Evolutionary conservation across 306 rosid species (phyloP).

Genomic region (Calophaca sinica): DNA sequence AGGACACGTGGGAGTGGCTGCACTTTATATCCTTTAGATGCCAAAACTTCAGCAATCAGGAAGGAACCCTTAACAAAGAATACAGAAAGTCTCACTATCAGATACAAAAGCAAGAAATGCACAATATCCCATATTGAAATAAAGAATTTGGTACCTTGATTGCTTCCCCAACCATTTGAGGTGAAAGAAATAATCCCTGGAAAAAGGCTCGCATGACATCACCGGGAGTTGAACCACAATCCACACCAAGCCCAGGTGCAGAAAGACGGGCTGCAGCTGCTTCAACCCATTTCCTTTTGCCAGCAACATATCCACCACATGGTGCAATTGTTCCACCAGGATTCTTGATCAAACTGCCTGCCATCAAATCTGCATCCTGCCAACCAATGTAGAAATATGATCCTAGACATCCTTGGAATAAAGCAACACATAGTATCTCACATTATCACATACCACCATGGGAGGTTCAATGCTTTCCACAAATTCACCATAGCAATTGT

Average conservation of each 20-base stretch:
- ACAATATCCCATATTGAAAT: slow-evolving; percentile 13
- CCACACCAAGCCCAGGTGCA: slow-evolving; percentile 91
- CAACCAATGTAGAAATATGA: slow-evolving; percentile 35
- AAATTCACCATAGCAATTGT: slow-evolving; percentile 96
- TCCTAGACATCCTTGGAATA: slow-evolving; percentile 41
- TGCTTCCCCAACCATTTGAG: slow-evolving; percentile 99
- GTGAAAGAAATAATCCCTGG: slow-evolving; percentile 95
- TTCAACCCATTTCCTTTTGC: slow-evolving; percentile 72
- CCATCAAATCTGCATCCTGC: slow-evolving; percentile 95
- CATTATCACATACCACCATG: slow-evolving; percentile 68
- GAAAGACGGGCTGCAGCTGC: slow-evolving; percentile 96
- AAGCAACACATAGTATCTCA: slow-evolving; percentile 36
- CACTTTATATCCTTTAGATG: slow-evolving; percentile 80
- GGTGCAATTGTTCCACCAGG: slow-evolving; percentile 97
- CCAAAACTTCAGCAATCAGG: slow-evolving; percentile 88
- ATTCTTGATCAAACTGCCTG: slow-evolving; percentile 93
- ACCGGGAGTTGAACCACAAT: slow-evolving; percentile 92
- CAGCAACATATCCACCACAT: slow-evolving; percentile 95
- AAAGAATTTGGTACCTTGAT: slow-evolving; percentile 69
- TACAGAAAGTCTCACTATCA: slow-evolving; percentile 35
- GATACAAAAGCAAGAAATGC: slow-evolving; percentile 34
- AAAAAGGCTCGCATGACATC: slow-evolving; percentile 86
- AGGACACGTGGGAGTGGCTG: slow-evolving; percentile 85
- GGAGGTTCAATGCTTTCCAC: slow-evolving; percentile 94
- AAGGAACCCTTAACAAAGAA: slow-evolving; percentile 69